Evolutionary conservation across 306 rosid species (phyloP).

Genomic region (Inga oerstediana): DNA sequence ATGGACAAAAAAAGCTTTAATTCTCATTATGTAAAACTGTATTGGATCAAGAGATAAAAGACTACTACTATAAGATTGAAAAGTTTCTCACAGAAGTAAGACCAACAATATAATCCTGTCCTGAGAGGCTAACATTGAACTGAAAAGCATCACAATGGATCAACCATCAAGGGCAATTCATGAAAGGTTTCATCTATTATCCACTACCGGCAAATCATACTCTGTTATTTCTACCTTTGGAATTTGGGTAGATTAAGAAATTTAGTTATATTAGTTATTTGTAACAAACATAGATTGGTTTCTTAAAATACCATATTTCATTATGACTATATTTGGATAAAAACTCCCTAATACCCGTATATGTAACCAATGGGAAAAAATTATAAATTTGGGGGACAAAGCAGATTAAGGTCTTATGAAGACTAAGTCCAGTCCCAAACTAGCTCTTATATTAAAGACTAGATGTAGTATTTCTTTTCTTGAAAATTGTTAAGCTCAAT

Average conservation of each 20-base stretch:
- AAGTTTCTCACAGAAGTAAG: conserved; percentile 6
- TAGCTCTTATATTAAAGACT: too few species aligned
- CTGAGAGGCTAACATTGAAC: neutral
- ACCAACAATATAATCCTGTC: neutral
- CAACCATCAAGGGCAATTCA: neutral
- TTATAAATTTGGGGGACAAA: too few species aligned
- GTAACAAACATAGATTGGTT: too few species aligned
- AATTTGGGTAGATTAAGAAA: too few species aligned
- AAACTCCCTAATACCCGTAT: too few species aligned
- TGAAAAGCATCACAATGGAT: neutral
- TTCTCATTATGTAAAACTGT: neutral
- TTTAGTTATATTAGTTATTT: too few species aligned
- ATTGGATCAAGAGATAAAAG: neutral
- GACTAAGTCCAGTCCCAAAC: too few species aligned
- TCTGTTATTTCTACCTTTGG: neutral
- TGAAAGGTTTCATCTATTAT: neutral
- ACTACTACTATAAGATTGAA: neutral
- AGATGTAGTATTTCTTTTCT: neutral
- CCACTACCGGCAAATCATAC: conserved; percentile 5
- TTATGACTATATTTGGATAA: too few species aligned
- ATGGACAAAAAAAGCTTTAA: neutral
- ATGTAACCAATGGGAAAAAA: too few species aligned
- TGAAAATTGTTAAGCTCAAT: neutral
- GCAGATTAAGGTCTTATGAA: too few species aligned
- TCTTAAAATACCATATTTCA: too few species aligned